Percentiles rank a stretch among this genome's conserved stretches.
Evolutionary conservation across 352 stramenopile genomes (phyloP).

Genomic region (Plasmopara halstedii): DNA sequence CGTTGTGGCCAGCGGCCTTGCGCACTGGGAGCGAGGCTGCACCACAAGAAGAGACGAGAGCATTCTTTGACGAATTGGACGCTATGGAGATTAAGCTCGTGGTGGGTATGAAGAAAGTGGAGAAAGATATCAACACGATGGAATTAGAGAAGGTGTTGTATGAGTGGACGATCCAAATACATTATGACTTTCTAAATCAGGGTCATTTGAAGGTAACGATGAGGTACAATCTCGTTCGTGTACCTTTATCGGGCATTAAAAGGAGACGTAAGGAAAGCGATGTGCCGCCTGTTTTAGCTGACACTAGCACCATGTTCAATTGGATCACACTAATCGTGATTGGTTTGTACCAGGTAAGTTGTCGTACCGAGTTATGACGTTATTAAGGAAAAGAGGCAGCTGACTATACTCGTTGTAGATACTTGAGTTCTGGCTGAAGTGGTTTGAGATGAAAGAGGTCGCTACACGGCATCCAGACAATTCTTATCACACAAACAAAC

Average conservation of each 20-base stretch:
- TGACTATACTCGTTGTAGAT: constrained; percentile 15
- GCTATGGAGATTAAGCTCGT: constrained; percentile 54
- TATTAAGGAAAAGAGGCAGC: not conserved
- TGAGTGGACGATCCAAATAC: constrained; percentile 53
- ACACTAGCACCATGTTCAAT: constrained; percentile 35
- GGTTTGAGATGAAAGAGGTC: constrained; percentile 14
- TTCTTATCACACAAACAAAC: not conserved
- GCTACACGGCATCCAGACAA: constrained; percentile 6
- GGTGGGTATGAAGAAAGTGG: constrained; percentile 37
- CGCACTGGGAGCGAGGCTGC: constrained; percentile 19
- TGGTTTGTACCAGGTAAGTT: constrained; percentile 38
- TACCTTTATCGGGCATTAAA: constrained; percentile 13
- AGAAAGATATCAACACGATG: not conserved
- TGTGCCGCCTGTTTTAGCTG: constrained; percentile 43
- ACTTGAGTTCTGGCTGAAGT: constrained; percentile 41
- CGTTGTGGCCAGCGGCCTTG: constrained; percentile 46
- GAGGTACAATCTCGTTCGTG: constrained; percentile 36
- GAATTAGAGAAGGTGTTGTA: constrained; percentile 24
- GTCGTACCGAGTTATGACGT: not conserved
- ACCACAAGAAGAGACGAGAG: constrained; percentile 24
- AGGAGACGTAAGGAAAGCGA: constrained; percentile 10
- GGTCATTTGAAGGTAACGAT: constrained; percentile 62
- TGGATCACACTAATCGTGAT: constrained; percentile 36
- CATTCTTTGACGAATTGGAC: constrained; percentile 61
- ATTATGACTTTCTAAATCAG: constrained; percentile 63